These are phyloP conservation scores for Pochonia chlamydosporia DNA, from an alignment of 2,329 filamentous ascomycete species.

Conservation along the genomic window DNA sequence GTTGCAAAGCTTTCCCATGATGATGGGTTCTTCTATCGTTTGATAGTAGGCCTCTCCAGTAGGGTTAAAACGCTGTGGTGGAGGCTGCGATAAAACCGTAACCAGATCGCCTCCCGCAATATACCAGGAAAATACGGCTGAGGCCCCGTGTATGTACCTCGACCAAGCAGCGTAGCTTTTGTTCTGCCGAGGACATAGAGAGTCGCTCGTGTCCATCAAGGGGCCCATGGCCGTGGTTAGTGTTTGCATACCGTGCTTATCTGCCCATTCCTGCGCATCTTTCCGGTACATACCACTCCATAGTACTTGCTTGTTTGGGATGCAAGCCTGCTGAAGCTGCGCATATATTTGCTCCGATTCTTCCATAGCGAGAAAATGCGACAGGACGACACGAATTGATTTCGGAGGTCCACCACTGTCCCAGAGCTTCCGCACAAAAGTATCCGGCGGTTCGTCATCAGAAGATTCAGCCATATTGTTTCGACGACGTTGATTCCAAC, in stretches of 20 bases:
- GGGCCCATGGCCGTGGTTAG: conserved; percentile 14
- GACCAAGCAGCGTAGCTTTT: neutral
- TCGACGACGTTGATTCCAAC: too few species aligned
- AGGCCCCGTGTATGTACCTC: conserved; percentile 15
- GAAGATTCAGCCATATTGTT: neutral
- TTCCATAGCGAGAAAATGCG: neutral
- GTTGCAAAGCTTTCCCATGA: conserved; percentile 2
- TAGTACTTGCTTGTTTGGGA: conserved; percentile 11
- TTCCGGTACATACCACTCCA: conserved; percentile 14
- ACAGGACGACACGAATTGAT: neutral
- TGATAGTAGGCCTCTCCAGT: conserved; percentile 10
- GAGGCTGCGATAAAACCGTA: conserved; percentile 12
- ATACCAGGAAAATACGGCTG: conserved; percentile 13
- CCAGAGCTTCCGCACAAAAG: neutral
- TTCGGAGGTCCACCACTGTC: neutral
- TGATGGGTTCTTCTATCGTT: conserved; percentile 12
- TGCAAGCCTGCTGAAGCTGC: neutral
- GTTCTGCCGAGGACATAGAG: neutral
- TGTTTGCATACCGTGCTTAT: conserved; percentile 10
- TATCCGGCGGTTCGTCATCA: neutral
- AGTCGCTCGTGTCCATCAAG: conserved; percentile 3
- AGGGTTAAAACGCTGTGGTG: conserved; percentile 13
- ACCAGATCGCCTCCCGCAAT: conserved; percentile 9
- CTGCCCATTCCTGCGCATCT: conserved; percentile 13
- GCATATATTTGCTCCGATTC: neutral